phyloP scores from a whole-genome alignment of 1,284 basidiomycete species.

The Austroboletus niveus region DNA sequence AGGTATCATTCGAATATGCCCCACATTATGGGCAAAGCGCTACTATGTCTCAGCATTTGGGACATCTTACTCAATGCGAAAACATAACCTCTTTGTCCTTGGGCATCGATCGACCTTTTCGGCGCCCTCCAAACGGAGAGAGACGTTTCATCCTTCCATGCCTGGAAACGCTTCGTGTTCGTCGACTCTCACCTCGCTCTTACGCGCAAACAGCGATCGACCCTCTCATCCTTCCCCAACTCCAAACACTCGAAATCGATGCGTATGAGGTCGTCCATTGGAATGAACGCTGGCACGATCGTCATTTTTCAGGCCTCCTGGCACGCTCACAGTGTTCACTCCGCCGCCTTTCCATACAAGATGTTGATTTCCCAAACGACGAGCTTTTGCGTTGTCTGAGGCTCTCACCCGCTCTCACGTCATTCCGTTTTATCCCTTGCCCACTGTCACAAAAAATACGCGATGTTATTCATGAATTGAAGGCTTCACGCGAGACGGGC shows the following conservation, averaged over 20 bases:
- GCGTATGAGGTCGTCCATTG: neutral
- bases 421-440: constrained; percentile 20
- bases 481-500: neutral
- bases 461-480: constrained; percentile 12
- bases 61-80: constrained; percentile 7
- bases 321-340: constrained; percentile 14
- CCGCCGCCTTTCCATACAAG: constrained; percentile 14
- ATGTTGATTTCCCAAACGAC: constrained; percentile 17
- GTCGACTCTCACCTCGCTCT: constrained; percentile 2
- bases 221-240: constrained; percentile 15
- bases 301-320: constrained; percentile 19
- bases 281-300: constrained; percentile 5
- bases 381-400: constrained; percentile 25
- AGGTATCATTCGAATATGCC: constrained; percentile 14
- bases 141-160: constrained; percentile 8
- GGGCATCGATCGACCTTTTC: constrained; percentile 10
- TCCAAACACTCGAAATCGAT: constrained; percentile 18
- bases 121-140: neutral
- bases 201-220: constrained; percentile 4
- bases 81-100: constrained; percentile 19
- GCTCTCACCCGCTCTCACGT: constrained; percentile 9
- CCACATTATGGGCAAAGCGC: constrained; percentile 2
- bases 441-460: constrained; percentile 17
- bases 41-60: constrained; percentile 4
- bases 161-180: constrained; percentile 17